Percentiles rank a stretch among this genome's conserved stretches.
Conservation (phyloP, 1,284 basidiomycete species). For the Ceratobasidium sp. region DNA sequence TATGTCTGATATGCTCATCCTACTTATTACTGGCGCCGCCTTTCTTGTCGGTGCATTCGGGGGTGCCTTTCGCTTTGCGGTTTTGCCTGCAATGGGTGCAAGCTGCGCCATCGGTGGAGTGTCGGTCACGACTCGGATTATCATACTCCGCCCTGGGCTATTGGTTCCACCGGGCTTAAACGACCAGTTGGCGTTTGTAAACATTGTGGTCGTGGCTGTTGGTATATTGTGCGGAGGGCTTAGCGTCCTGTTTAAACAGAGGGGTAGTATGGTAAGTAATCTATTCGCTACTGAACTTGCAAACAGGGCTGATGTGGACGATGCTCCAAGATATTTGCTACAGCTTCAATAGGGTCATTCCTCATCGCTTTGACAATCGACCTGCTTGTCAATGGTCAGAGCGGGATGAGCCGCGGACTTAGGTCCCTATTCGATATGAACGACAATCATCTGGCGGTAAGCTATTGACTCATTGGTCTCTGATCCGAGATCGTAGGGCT, state of each 20-base stretch:
- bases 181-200: conserved; percentile 34
- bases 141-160: conserved; percentile 37
- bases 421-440: conserved; percentile 43
- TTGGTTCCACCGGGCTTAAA: conserved; percentile 33
- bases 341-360: conserved; percentile 25
- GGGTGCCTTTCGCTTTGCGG: conserved; percentile 27
- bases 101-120: conserved; percentile 31
- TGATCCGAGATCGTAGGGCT: neutral
- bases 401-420: conserved; percentile 39
- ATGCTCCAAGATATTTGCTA: conserved; percentile 27
- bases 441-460: conserved; percentile 38
- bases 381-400: conserved; percentile 34
- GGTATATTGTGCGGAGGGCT: conserved; percentile 22
- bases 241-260: conserved; percentile 37
- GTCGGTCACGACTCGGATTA: conserved; percentile 16
- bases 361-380: conserved; percentile 34
- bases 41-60: conserved; percentile 30
- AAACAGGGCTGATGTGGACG: neutral
- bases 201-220: conserved; percentile 27
- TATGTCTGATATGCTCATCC: conserved; percentile 39
- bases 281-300: neutral
- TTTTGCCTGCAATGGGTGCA: conserved; percentile 25
- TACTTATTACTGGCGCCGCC: conserved; percentile 37
- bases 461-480: neutral
- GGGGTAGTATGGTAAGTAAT: conserved; percentile 27